Conservation (phyloP, 2,329 filamentous ascomycete genomes). For the Ophiostoma tasmaniense region DNA sequence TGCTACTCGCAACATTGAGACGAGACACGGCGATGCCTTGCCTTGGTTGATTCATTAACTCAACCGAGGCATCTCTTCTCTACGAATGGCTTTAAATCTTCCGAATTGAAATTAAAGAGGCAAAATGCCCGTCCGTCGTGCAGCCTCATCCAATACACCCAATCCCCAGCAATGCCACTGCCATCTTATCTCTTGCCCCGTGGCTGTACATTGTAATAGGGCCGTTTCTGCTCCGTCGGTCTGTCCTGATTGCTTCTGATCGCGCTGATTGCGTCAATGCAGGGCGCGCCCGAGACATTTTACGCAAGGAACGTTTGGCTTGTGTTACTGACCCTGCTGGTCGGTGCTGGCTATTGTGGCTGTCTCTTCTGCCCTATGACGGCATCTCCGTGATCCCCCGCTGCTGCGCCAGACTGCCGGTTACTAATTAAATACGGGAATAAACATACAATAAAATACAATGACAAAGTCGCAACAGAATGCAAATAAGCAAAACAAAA, state of each 20-base stretch:
- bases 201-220: background rate
- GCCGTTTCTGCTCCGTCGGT: background rate
- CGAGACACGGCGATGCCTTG: constrained; percentile 3
- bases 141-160: background rate
- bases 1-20: background rate
- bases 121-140: background rate
- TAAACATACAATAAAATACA: background rate
- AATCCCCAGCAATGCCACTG: background rate
- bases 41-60: background rate
- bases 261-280: background rate
- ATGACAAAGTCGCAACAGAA: background rate
- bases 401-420: background rate
- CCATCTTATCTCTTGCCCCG: background rate
- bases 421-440: background rate
- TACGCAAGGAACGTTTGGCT: constrained; percentile 12
- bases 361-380: background rate
- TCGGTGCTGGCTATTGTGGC: background rate
- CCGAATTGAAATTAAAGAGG: background rate
- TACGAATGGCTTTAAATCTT: background rate
- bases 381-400: background rate
- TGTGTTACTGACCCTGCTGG: constrained; percentile 7
- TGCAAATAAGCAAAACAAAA: background rate
- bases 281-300: background rate
- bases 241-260: background rate
- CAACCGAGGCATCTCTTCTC: background rate